phyloP scores from a whole-genome alignment of 352 stramenopile species.

The Phytophthora foliorum region DNA sequence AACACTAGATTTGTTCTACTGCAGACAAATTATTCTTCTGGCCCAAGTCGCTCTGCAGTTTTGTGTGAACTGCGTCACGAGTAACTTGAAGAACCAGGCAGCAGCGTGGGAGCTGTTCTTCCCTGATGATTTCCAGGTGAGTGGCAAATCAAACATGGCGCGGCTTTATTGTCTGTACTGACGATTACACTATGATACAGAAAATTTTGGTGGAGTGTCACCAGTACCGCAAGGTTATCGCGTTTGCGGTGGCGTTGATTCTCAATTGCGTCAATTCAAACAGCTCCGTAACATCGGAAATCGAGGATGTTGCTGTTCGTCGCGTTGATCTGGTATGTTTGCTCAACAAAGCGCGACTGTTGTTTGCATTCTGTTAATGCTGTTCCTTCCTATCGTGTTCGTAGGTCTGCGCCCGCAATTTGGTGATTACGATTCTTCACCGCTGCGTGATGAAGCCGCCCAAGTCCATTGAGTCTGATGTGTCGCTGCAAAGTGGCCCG shows the following conservation, averaged over 20 bases:
- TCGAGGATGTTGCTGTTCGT: slow-evolving; percentile 36
- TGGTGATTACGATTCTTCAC: slow-evolving; percentile 82
- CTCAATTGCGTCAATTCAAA: slow-evolving; percentile 76
- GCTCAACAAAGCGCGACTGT: not conserved
- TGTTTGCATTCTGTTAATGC: not conserved
- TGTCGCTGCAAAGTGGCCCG: not conserved
- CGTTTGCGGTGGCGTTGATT: slow-evolving; percentile 68
- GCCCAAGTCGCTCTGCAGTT: slow-evolving; percentile 81
- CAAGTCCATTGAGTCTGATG: slow-evolving; percentile 6
- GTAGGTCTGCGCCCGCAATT: slow-evolving; percentile 71
- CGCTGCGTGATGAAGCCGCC: slow-evolving; percentile 65
- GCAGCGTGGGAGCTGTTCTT: slow-evolving; percentile 73
- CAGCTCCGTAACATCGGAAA: slow-evolving; percentile 21
- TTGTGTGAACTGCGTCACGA: slow-evolving; percentile 71
- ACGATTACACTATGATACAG: slow-evolving; percentile 30
- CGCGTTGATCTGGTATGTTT: slow-evolving; percentile 62
- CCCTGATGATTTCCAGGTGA: slow-evolving; percentile 73
- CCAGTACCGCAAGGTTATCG: slow-evolving; percentile 78
- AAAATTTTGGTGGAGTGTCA: slow-evolving; percentile 89
- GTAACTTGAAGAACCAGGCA: slow-evolving; percentile 54
- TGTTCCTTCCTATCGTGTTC: not conserved
- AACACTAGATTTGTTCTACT: slow-evolving; percentile 15
- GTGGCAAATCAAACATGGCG: not conserved
- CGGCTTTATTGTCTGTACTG: not conserved
- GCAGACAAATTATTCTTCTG: slow-evolving; percentile 58